Evolutionary conservation across 768 basidiomycete species (phyloP), one percentile per base, ranked within the genome.

Genomic region (Termitomyces sp.): DNA sequence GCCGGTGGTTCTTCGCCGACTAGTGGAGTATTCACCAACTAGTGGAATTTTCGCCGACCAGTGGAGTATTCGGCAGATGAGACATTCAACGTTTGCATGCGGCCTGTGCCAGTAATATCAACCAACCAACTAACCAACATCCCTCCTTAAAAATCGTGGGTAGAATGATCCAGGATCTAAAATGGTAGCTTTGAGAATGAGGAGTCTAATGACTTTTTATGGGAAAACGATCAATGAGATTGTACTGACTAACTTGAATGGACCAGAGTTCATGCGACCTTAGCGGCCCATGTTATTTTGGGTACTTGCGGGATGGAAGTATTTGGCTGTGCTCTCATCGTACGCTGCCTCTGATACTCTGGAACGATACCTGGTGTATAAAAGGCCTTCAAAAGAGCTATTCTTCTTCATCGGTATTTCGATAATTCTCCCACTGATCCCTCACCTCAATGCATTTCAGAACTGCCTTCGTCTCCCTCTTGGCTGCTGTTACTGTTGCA

Each of bases 391-490:
- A 2, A 39, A 37, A 7, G 7, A 5, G 18, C 9, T n/a, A 10
- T 20, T 40, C 30, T 40, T 13, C 24, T 30, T 30, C 48, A 52
- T 40, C 39, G 26, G 24, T n/a, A 27, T 18, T 8, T 51, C 36
- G 49, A 51, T 51, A n/a, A 1, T 30, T 10, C 13, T 40, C 6
- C 9, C 16, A 2, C 30, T n/a, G n/a, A 14, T 37, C 34, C 18
- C 39, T 51, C 24, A 51, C n/a, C 34, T 46, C 34, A 27, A 57
- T 57, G 56, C 5, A 57, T 18, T 58, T 64, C 60, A 64, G 50
- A 48, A 22, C 65, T 47, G 16, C 61, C 44, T 45, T 61, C 30
- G 43, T 62, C 36, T 37, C 66, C 24, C 46, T 72, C n/a, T 52
- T 65, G n/a, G 46, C 42, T n/a, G 33, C 60, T 46, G 57, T 59